These are phyloP conservation scores for Verticillium dahliae DNA, from an alignment of 2,329 filamentous ascomycete species.

Conservation along the genomic window DNA sequence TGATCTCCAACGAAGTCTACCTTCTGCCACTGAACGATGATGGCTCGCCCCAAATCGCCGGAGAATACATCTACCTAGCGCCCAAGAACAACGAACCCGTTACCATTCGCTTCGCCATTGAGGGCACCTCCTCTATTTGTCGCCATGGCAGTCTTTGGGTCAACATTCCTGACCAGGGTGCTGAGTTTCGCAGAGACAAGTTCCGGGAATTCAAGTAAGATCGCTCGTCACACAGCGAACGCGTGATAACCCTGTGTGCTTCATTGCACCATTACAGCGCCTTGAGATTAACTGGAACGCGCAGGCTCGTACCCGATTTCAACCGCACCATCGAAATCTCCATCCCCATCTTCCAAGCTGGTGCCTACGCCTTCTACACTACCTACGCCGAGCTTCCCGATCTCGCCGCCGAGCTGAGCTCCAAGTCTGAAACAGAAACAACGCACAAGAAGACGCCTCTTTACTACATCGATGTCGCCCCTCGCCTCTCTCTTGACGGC, in stretches of 20 bases:
- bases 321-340: slow-evolving; percentile 87
- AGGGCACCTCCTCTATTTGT: slow-evolving; percentile 94
- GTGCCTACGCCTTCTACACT: slow-evolving; percentile 90
- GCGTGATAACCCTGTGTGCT: background rate
- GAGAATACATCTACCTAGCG: slow-evolving; percentile 87
- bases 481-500: slow-evolving; percentile 68
- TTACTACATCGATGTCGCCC: slow-evolving; percentile 93
- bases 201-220: slow-evolving; percentile 88
- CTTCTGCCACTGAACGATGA: slow-evolving; percentile 86
- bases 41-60: slow-evolving; percentile 82
- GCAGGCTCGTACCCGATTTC: slow-evolving; percentile 83
- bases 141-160: slow-evolving; percentile 92
- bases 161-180: slow-evolving; percentile 77
- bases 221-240: too few relatives aligned
- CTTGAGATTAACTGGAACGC: background rate
- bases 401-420: slow-evolving; percentile 52
- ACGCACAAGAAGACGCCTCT: slow-evolving; percentile 62
- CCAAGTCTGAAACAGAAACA: slow-evolving; percentile 37
- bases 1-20: slow-evolving; percentile 70
- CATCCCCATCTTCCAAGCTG: slow-evolving; percentile 73
- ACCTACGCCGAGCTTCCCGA: slow-evolving; percentile 84
- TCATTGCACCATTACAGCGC: background rate
- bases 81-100: slow-evolving; percentile 69
- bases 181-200: slow-evolving; percentile 67
- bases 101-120: slow-evolving; percentile 79